A percentile compares a stretch with the other conserved stretches of the same genome.
Evolutionary conservation across 2,329 filamentous ascomycete species (phyloP).

Genomic region (Juglanconis oblonga): DNA sequence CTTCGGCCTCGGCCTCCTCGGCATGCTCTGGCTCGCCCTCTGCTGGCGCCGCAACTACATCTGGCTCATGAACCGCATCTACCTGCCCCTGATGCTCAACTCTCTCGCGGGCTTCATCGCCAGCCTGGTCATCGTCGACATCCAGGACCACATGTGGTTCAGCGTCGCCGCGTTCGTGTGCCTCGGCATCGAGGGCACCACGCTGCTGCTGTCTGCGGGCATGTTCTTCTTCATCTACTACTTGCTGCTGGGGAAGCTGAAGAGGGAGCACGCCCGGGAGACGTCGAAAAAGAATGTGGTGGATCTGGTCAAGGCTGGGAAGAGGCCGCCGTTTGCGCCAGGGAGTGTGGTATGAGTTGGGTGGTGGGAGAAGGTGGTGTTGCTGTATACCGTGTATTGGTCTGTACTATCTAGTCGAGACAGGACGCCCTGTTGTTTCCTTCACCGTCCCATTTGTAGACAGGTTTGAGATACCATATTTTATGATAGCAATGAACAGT

Average conservation of each 20-base stretch:
- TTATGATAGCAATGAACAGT: not conserved
- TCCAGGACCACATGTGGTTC: constrained; percentile 42
- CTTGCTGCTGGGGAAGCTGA: constrained; percentile 30
- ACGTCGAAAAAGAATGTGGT: constrained; percentile 6
- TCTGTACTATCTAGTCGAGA: not conserved
- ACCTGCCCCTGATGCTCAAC: constrained; percentile 44
- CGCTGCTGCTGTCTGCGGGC: constrained; percentile 24
- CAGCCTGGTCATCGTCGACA: constrained; percentile 48
- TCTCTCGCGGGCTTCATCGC: constrained; percentile 47
- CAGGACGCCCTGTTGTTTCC: not conserved
- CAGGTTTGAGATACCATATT: not conserved
- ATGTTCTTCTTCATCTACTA: constrained; percentile 31
- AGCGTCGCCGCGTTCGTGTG: constrained; percentile 40
- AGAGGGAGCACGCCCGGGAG: constrained; percentile 25
- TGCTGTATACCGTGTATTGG: not conserved
- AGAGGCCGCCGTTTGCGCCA: constrained; percentile 21
- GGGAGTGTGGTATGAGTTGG: constrained; percentile 25
- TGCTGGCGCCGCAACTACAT: constrained; percentile 47
- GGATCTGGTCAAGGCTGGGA: constrained; percentile 14
- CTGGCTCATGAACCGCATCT: constrained; percentile 51
- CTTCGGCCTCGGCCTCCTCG: constrained; percentile 37
- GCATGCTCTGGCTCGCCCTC: constrained; percentile 42
- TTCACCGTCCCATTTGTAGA: not conserved
- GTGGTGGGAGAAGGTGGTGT: too few species aligned
- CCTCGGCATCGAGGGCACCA: constrained; percentile 33